Evolutionary conservation across 1,284 basidiomycete species (phyloP).

Genomic region (Cryptococcus sp.): DNA sequence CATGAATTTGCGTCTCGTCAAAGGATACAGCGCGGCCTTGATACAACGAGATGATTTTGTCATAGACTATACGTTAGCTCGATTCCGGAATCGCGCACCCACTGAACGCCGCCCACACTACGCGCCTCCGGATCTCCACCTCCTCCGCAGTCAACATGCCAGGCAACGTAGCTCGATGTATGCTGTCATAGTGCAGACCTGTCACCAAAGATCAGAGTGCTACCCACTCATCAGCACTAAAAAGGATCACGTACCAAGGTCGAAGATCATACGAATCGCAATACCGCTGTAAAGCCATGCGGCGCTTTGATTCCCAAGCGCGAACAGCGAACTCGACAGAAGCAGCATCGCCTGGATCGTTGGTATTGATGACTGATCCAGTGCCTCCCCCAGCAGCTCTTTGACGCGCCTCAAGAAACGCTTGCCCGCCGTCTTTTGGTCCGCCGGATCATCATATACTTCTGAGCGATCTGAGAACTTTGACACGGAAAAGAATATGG

Average conservation of each 20-base stretch:
- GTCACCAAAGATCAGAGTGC: background rate
- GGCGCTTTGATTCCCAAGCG: slow-evolving; percentile 35
- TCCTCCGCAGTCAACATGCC: slow-evolving; percentile 28
- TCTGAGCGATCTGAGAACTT: slow-evolving; percentile 42
- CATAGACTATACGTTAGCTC: slow-evolving; percentile 22
- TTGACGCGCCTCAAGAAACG: slow-evolving; percentile 38
- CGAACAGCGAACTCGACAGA: slow-evolving; percentile 39
- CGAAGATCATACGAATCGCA: slow-evolving; percentile 41
- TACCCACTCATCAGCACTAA: too few relatives aligned
- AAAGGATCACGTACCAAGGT: slow-evolving; percentile 26
- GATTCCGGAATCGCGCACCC: background rate
- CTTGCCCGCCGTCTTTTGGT: slow-evolving; percentile 31
- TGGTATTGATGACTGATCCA: slow-evolving; percentile 38
- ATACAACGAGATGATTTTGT: slow-evolving; percentile 47
- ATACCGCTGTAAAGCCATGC: slow-evolving; percentile 42
- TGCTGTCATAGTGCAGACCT: slow-evolving; percentile 33
- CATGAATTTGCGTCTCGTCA: slow-evolving; percentile 29
- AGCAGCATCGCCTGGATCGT: slow-evolving; percentile 44
- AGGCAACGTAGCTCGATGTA: slow-evolving; percentile 11
- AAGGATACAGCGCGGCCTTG: slow-evolving; percentile 41
- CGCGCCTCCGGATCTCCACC: slow-evolving; percentile 36
- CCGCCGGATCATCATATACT: slow-evolving; percentile 29
- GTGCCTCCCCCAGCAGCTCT: slow-evolving; percentile 34
- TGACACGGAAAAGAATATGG: slow-evolving; percentile 40
- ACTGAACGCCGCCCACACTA: slow-evolving; percentile 41